Evolutionary conservation across 371 early-diverging fungal species (phyloP).

Genomic region (Rhizopus sp.): DNA sequence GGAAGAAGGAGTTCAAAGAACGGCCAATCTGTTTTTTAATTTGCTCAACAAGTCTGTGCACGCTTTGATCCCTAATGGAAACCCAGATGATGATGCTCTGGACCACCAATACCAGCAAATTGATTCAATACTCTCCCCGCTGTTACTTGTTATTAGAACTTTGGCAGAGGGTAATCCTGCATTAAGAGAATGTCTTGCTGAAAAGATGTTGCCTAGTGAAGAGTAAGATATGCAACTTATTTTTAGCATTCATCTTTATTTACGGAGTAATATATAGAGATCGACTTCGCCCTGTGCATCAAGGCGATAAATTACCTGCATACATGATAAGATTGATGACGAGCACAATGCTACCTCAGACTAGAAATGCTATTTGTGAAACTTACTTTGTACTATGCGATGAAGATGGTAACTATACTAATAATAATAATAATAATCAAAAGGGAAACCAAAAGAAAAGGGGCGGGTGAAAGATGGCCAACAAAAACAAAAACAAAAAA

Average conservation of each 20-base stretch:
- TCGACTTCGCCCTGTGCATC: constrained; percentile 72
- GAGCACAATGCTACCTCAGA: constrained; percentile 62
- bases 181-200: constrained; percentile 37
- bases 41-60: constrained; percentile 31
- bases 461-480: constrained; percentile 6
- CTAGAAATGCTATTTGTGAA: constrained; percentile 70
- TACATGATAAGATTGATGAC: constrained; percentile 79
- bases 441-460: neutral
- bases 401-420: constrained; percentile 65
- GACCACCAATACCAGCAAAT: constrained; percentile 57
- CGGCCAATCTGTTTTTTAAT: constrained; percentile 20
- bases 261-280: constrained; percentile 51
- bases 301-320: constrained; percentile 65
- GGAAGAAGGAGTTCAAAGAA: constrained; percentile 14
- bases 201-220: constrained; percentile 58
- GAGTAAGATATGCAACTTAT: constrained; percentile 51
- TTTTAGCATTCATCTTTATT: neutral
- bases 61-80: constrained; percentile 45
- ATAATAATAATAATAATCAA: neutral
- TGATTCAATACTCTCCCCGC: constrained; percentile 69
- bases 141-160: constrained; percentile 55
- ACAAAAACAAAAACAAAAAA: neutral
- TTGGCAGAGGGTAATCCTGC: constrained; percentile 51
- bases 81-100: constrained; percentile 33
- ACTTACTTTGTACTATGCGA: constrained; percentile 75